These are phyloP conservation scores for Solanum infundibuliforme DNA, from an alignment of 257 asterid genomes.

Conservation along the genomic window DNA sequence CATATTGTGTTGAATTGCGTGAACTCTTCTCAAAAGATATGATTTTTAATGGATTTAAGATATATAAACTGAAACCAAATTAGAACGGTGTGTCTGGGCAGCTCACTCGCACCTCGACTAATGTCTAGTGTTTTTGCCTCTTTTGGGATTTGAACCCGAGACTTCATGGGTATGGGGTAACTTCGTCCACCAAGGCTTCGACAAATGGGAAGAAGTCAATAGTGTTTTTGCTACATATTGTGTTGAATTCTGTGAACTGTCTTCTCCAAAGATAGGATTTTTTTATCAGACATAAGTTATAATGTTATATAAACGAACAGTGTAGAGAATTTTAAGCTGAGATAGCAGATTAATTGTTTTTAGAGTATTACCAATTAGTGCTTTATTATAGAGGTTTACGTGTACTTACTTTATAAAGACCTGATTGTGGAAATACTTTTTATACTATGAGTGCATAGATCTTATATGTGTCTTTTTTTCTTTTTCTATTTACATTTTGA, in stretches of 20 bases:
- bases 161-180: not conserved
- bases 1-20: not conserved
- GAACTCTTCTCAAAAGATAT: not conserved
- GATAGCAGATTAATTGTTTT: not conserved
- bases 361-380: not conserved
- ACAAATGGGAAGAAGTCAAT: not conserved
- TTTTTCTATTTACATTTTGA: not conserved
- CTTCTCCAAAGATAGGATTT: not conserved
- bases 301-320: not conserved
- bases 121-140: not conserved
- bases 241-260: not conserved
- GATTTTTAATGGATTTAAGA: not conserved
- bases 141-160: not conserved
- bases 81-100: not conserved
- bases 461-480: not conserved
- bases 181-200: not conserved
- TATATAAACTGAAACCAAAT: not conserved
- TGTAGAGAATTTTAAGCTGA: not conserved
- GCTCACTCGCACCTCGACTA: not conserved
- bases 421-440: not conserved
- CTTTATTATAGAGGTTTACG: not conserved
- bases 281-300: not conserved
- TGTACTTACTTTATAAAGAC: not conserved
- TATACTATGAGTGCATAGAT: not conserved
- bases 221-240: not conserved